Evolutionary conservation across 306 rosid species (phyloP).

Genomic region (Cucumis cinereus): DNA sequence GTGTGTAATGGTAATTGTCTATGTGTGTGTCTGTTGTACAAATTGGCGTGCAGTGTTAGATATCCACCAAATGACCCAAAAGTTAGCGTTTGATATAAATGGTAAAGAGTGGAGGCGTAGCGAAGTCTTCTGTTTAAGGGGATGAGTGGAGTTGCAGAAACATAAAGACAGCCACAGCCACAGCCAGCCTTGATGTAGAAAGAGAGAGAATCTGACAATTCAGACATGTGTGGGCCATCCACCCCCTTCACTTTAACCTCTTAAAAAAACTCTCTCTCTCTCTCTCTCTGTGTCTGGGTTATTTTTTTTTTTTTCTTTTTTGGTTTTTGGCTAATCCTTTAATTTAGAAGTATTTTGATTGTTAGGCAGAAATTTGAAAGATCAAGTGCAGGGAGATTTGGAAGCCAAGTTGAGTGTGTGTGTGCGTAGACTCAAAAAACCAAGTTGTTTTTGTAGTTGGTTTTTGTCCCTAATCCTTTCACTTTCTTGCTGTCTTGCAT

Average conservation of each 20-base stretch:
- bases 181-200: slow-evolving; percentile 3
- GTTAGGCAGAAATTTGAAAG: background rate
- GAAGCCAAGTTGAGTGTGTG: background rate
- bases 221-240: slow-evolving; percentile 36
- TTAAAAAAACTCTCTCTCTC: background rate
- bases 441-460: background rate
- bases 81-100: slow-evolving; percentile 4
- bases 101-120: slow-evolving; percentile 7
- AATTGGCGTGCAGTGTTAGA: slow-evolving; percentile 8
- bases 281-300: slow-evolving; percentile 1
- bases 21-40: background rate
- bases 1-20: background rate
- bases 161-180: slow-evolving; percentile 1
- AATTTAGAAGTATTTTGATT: background rate
- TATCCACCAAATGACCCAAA: slow-evolving; percentile 11
- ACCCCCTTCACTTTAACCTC: slow-evolving; percentile 21
- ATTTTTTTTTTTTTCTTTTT: background rate
- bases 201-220: slow-evolving; percentile 34
- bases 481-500: slow-evolving; percentile 9
- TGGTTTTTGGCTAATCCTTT: background rate
- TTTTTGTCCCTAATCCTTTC: background rate
- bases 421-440: slow-evolving; percentile 4
- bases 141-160: slow-evolving; percentile 12
- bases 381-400: slow-evolving; percentile 29
- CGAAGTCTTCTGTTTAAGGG: background rate